phyloP scores from a whole-genome alignment of 805 yeast species.

The Pichia membranifaciens region DNA sequence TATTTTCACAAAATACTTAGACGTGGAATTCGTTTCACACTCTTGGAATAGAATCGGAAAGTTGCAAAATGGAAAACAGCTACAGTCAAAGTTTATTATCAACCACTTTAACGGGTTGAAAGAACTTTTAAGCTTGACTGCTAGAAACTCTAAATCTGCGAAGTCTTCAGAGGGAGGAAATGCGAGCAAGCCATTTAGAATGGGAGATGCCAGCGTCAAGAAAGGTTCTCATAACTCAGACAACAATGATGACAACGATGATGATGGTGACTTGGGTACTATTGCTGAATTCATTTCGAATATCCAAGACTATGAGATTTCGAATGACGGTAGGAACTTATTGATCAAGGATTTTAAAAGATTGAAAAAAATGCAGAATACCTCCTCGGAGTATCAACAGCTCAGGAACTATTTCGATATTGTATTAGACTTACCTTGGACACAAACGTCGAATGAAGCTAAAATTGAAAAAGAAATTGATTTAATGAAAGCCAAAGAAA shows the following conservation, averaged over 20 bases:
- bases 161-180: neutral
- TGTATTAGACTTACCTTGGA: constrained; percentile 61
- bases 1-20: constrained; percentile 24
- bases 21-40: constrained; percentile 24
- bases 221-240: neutral
- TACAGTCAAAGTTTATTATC: constrained; percentile 25
- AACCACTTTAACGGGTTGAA: constrained; percentile 26
- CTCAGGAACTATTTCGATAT: constrained; percentile 59
- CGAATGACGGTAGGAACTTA: constrained; percentile 38
- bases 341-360: constrained; percentile 48
- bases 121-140: constrained; percentile 5
- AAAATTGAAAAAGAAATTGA: constrained; percentile 35
- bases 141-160: neutral
- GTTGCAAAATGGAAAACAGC: constrained; percentile 18
- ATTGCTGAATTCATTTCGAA: constrained; percentile 28
- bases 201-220: neutral
- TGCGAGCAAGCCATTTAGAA: neutral
- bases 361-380: constrained; percentile 48
- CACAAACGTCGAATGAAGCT: neutral
- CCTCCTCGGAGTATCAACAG: constrained; percentile 59
- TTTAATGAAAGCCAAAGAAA: constrained; percentile 45
- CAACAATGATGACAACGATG: constrained; percentile 42
- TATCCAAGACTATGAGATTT: constrained; percentile 30
- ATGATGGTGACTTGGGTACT: constrained; percentile 36
- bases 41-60: constrained; percentile 29